phyloP scores from a whole-genome alignment of 176 grass and related monocot species.

The Phragmites australis region DNA sequence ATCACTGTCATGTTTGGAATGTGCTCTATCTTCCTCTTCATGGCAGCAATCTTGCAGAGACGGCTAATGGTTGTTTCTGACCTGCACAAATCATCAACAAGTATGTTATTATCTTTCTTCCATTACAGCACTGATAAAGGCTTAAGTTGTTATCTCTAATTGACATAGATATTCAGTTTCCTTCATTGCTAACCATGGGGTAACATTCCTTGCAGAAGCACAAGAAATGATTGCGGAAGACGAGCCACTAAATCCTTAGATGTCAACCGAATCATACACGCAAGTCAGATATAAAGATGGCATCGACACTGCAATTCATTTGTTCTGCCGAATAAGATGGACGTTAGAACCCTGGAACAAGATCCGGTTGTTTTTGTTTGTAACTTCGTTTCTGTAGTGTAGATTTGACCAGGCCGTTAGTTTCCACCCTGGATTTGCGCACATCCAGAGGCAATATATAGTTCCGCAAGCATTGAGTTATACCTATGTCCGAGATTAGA shows the following conservation, averaged over 20 bases:
- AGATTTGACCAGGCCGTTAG: slow-evolving; percentile 32
- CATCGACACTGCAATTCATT: slow-evolving; percentile 15
- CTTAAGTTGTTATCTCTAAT: neutral
- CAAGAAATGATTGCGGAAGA: slow-evolving; percentile 62
- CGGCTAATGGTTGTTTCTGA: slow-evolving; percentile 82
- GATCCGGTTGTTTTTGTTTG: slow-evolving; percentile 28
- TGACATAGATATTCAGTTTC: neutral
- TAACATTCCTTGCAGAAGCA: slow-evolving; percentile 50
- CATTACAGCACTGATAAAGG: neutral
- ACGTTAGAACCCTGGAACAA: slow-evolving; percentile 10
- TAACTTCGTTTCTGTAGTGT: slow-evolving; percentile 38
- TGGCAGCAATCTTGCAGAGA: slow-evolving; percentile 91
- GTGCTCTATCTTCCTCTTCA: slow-evolving; percentile 97
- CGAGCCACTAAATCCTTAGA: slow-evolving; percentile 64
- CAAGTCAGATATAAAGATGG: slow-evolving; percentile 13
- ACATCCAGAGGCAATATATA: slow-evolving; percentile 28
- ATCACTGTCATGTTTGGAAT: slow-evolving; percentile 97
- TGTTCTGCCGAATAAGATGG: slow-evolving; percentile 51
- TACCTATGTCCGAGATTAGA: slow-evolving; percentile 9
- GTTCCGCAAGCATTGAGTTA: slow-evolving; percentile 41
- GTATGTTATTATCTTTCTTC: slow-evolving; percentile 41
- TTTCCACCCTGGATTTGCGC: slow-evolving; percentile 10
- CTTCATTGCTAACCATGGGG: slow-evolving; percentile 14
- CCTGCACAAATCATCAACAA: slow-evolving; percentile 66
- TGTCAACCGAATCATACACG: neutral